Evolutionary conservation across 2,329 filamentous ascomycete species (phyloP), one percentile per base, ranked within the genome.

Genomic region (Xylaria sp.): DNA sequence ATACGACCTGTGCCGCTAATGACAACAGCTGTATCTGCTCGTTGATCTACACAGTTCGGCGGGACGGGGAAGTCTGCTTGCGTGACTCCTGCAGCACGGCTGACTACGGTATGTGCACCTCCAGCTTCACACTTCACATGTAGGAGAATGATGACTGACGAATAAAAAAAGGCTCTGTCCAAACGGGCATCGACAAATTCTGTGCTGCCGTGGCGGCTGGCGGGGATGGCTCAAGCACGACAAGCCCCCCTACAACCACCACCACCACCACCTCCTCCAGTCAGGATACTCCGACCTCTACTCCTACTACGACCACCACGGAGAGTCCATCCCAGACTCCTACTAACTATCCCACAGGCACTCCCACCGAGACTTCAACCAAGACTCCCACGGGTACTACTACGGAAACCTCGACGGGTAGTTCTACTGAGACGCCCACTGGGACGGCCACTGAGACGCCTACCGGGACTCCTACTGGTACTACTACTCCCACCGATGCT

Each of bases 21-120:
- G 75, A 76, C 68, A 75, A 74, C 64, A 51, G 58, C 9, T 76
- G 75, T 55, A 74, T 76, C 61, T 76, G 75, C 69, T 47, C 55
- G 10, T 33, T 63, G 38, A 67, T 72, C 47, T 76, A 76, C 68
- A 74, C 74, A 10, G 67, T 76, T 54, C 73, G 74, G 61, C 66
- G 73, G 2, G 73, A 76, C 64, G 74, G 74, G 33, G 73, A 75
- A 69, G 69, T 71, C 39, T 76, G 75, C 63, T 66, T 76, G 59
- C 72, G 73, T 25, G 60, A 69, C 27, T 71, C 67, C 13, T 76
- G 75, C 67, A 72, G 69, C 58, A 57, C 49, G n/a, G 22, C 62
- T 39, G 75, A 75, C 61, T 76, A 76, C 50, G 75, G 75, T 76
- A 73, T 53, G 74, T 69, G 29, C 20, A 38, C 27, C 47, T 6